A percentile compares a stretch with the other conserved stretches of the same genome.
Evolutionary conservation across 805 yeast genomes (phyloP).

Genomic region (Candida pini): DNA sequence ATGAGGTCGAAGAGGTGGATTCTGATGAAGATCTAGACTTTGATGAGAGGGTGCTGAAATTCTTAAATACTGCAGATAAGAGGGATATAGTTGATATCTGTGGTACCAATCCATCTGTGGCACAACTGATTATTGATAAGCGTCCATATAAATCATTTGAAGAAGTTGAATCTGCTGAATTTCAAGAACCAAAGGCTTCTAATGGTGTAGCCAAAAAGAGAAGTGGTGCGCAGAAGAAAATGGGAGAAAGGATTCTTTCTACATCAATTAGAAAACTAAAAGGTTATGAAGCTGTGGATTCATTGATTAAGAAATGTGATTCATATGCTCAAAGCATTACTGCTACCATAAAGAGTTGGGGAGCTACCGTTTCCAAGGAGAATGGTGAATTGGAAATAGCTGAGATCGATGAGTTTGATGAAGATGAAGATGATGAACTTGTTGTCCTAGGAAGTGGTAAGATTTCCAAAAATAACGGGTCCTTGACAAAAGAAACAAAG

Average conservation of each 20-base stretch:
- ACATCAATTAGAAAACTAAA: conserved; percentile 63
- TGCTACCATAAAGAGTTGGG: conserved; percentile 78
- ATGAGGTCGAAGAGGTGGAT: conserved; percentile 27
- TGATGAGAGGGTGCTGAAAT: conserved; percentile 64
- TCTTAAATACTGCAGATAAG: conserved; percentile 70
- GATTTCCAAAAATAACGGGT: conserved; percentile 24
- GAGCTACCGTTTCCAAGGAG: conserved; percentile 64
- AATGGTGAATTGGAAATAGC: conserved; percentile 63
- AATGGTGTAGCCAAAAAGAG: conserved; percentile 21
- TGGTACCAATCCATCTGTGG: conserved; percentile 60
- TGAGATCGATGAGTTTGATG: conserved; percentile 38
- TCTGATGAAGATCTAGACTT: conserved; percentile 33
- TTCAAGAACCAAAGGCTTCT: conserved; percentile 27
- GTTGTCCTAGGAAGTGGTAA: conserved; percentile 24
- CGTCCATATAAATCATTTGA: conserved; percentile 67
- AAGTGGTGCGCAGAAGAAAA: conserved; percentile 41
- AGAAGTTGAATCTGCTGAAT: conserved; percentile 53
- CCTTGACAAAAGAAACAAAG: conserved; percentile 23
- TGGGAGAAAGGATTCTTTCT: conserved; percentile 72
- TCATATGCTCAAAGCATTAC: conserved; percentile 68
- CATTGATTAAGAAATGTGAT: conserved; percentile 80
- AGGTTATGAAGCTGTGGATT: conserved; percentile 93
- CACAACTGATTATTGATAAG: conserved; percentile 52
- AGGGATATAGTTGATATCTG: conserved; percentile 80
- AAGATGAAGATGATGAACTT: conserved; percentile 30